Evolutionary conservation across 805 yeast genomes (phyloP), one percentile per base, ranked within the genome.

Genomic region (Sugiyamaella marilandica): DNA sequence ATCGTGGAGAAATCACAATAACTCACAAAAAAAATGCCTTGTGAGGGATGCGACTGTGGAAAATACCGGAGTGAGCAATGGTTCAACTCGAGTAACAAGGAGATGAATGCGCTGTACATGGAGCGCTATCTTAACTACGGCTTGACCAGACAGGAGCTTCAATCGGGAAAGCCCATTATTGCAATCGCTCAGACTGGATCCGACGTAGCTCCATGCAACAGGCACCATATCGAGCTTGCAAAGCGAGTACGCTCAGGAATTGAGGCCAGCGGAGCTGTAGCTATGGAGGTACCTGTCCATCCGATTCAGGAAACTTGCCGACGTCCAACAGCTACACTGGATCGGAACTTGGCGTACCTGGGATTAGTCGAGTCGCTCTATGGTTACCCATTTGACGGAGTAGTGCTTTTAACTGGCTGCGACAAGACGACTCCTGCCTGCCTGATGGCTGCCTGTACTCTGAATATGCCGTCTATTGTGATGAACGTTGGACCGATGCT

Each of bases 101-200:
- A 56, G 29, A 55, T 59, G 50, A 62, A 64, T 19, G 65, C 65
- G 3, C 43, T 62, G 13, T 62, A 62, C 50, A 48, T 62, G 34
- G 65, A 62, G 47, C 49, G 64, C 16, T 62, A 62, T 47, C 52
- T 62, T 26, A 62, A 62, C 45, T 60, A 58, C 49, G 65, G 65
- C 4, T 52, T 61, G 16, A 59, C 65, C 13, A 43, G 63, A 45
- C 49, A 53, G 19, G 63, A 61, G 46, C 69, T 87, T 31, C 54
- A 51, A 35, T 78, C 82, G 55, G 94, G 94, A 1, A 82, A 84
- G 62, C 95, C 87, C 69, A 82, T 87, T 49, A 87, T 87, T 60
- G 96, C 95, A n/a, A 74, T 87, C 56, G 96, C 96, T 0, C 94
- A 86, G 65, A 87, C 95, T 0, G 95, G 95, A 49, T 86, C 94